Base-by-base conservation (phyloP, 768 basidiomycete species). In the Leccinum broughii region DNA sequence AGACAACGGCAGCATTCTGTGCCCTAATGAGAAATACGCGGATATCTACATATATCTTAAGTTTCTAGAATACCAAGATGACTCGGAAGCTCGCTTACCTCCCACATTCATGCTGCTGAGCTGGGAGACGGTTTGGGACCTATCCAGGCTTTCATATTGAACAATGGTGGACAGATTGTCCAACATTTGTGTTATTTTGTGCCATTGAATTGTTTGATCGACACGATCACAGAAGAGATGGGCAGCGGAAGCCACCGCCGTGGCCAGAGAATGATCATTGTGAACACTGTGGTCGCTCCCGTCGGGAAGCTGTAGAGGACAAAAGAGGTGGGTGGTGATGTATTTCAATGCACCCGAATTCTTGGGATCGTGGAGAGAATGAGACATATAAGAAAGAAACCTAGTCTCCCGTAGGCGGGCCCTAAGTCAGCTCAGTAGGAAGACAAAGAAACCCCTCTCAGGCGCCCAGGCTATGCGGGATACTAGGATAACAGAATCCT, bases 1-100 rank as follows among this genome's bases (percentile, higher is more conserved):
- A 58, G 6, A 84, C 64, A 8, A 85, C 49, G 6, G 72, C 80
- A 4, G 81, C 80, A 54, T 84, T 84, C 56, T 84, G 83, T 2
- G 75, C 71, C 26, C 69, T 69, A 28, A 84, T 72, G 2, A 72
- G 72, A 34, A 82, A 70, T 37, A 70, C 70, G 13, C 77, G 56
- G 34, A 75, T 64, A 60, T 77, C 83, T 83, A 55, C 15, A 7
- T 26, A n/a, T 2, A 14, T 0, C 10, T 8, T 60, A 14, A 60
- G 48, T 22, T 44, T 44, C n/a, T 17, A 32, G 10, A 14, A 57
- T 26, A n/a, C 30, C 10, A 2, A 13, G n/a, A 3, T 22, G 14
- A 26, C 17, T 56, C n/a, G 32, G 15, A 28, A 24, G 22, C 22
- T 49, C 10, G 44, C 56, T 26, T 32, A 64, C 63, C 63, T 53